phyloP scores from a whole-genome alignment of 1,284 basidiomycete species.

The Boletus holoroseus region DNA sequence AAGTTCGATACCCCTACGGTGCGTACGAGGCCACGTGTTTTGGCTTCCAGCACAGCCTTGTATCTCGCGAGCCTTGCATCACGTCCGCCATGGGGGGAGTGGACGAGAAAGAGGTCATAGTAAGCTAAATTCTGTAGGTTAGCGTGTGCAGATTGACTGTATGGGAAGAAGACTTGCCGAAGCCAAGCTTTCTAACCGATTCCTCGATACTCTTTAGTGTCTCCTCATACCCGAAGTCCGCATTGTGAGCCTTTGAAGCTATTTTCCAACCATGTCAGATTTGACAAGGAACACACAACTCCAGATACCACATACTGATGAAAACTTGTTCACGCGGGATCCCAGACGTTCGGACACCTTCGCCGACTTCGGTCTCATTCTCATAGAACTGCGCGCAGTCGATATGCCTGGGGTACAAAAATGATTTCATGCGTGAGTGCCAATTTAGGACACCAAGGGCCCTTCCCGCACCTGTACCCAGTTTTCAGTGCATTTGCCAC shows the following conservation, averaged over 20 bases:
- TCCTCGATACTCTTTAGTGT: slow-evolving; percentile 35
- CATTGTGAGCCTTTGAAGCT: slow-evolving; percentile 23
- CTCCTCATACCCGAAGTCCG: slow-evolving; percentile 32
- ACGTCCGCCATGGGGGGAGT: slow-evolving; percentile 45
- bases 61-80: slow-evolving; percentile 43
- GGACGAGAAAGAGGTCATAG: slow-evolving; percentile 58
- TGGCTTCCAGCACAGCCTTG: slow-evolving; percentile 40
- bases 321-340: slow-evolving; percentile 30
- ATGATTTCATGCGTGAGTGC: neutral
- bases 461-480: slow-evolving; percentile 25
- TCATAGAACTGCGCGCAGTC: slow-evolving; percentile 25
- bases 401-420: slow-evolving; percentile 22
- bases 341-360: slow-evolving; percentile 19
- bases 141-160: neutral
- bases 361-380: slow-evolving; percentile 26
- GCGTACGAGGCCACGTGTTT: slow-evolving; percentile 48
- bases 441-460: neutral
- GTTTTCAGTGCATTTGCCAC: slow-evolving; percentile 22
- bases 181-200: slow-evolving; percentile 36
- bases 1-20: slow-evolving; percentile 63
- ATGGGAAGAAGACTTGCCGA: slow-evolving; percentile 24
- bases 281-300: neutral
- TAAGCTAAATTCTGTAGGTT: slow-evolving; percentile 36
- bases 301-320: slow-evolving; percentile 22
- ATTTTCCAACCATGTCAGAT: slow-evolving; percentile 1